These are phyloP conservation scores for Tephrocybe rancida DNA, from an alignment of 768 basidiomycete species.

Conservation along the genomic window DNA sequence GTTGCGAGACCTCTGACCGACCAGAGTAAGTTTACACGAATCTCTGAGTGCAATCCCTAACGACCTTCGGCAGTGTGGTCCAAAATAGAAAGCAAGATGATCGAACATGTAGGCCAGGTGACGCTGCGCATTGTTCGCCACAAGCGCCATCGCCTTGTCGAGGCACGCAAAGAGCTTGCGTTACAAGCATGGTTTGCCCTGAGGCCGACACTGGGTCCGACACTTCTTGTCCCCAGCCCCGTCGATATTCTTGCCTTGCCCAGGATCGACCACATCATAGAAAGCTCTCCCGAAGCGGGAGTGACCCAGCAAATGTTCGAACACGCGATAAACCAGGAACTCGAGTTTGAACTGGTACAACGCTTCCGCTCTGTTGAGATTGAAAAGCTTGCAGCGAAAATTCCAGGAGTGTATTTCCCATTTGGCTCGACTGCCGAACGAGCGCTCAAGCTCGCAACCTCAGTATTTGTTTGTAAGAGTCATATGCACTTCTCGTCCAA, in stretches of 20 bases:
- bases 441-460: constrained; percentile 21
- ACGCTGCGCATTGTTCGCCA: constrained; percentile 17
- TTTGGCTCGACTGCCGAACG: background rate
- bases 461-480: constrained; percentile 29
- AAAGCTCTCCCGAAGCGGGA: constrained; percentile 11
- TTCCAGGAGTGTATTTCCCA: background rate
- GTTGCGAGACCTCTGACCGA: constrained; percentile 18
- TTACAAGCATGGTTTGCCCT: constrained; percentile 24
- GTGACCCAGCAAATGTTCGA: background rate
- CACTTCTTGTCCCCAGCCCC: constrained; percentile 23
- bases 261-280: constrained; percentile 15
- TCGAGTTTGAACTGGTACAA: background rate
- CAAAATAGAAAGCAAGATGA: constrained; percentile 27
- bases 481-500: background rate
- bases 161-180: constrained; percentile 19
- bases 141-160: constrained; percentile 20
- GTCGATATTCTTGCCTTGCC: constrained; percentile 25
- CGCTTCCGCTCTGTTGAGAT: background rate
- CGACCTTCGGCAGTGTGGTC: constrained; percentile 24
- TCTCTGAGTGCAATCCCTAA: background rate
- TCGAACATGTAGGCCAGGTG: constrained; percentile 27
- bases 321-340: background rate
- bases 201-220: constrained; percentile 17
- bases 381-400: background rate
- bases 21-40: constrained; percentile 17